phyloP scores from a whole-genome alignment of 129 eudicot genomes.

The Artemisia argyi region DNA sequence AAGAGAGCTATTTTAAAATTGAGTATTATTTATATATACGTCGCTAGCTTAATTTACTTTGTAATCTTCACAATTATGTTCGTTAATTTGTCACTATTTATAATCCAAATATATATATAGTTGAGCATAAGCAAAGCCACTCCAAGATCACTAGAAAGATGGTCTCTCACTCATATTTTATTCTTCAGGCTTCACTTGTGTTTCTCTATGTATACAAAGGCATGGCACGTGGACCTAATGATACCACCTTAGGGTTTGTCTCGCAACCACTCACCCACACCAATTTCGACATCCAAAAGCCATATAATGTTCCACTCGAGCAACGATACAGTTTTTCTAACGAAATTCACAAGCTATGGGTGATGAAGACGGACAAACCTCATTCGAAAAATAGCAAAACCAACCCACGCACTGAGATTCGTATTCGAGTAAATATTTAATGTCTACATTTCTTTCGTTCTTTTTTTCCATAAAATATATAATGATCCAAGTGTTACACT shows the following conservation, averaged over 20 bases:
- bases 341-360: slow-evolving; percentile 56
- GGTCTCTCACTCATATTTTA: not conserved
- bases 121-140: not conserved
- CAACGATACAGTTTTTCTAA: slow-evolving; percentile 34
- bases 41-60: not conserved
- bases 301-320: slow-evolving; percentile 34
- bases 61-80: slow-evolving; percentile 11
- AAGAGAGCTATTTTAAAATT: too few relatives aligned
- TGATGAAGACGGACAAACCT: slow-evolving; percentile 43
- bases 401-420: slow-evolving; percentile 45
- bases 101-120: not conserved
- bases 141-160: not conserved
- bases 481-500: not conserved
- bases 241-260: slow-evolving; percentile 38
- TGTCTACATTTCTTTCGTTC: too few relatives aligned
- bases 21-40: too few relatives aligned
- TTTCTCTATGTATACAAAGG: slow-evolving; percentile 1
- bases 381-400: slow-evolving; percentile 31
- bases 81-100: not conserved
- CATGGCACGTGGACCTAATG: slow-evolving; percentile 1
- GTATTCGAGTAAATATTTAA: slow-evolving; percentile 19
- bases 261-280: slow-evolving; percentile 36
- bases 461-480: not conserved
- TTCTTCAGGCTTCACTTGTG: slow-evolving; percentile 2
- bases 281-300: slow-evolving; percentile 35